Conservation (phyloP, 176 grass and related monocot genomes). For the Oryza meridionalis region DNA sequence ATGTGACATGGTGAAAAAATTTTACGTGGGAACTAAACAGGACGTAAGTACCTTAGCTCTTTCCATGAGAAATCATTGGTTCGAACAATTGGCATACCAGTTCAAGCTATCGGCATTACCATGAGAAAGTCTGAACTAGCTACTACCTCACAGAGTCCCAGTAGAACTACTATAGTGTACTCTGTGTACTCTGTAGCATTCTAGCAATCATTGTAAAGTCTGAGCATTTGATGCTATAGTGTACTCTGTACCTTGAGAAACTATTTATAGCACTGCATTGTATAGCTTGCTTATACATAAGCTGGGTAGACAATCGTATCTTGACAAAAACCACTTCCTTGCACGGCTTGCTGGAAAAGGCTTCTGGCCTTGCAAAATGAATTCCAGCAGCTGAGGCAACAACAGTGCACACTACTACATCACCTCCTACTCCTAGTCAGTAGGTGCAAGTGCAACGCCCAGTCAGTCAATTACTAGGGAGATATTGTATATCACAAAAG, state of each 20-base stretch:
- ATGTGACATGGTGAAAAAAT: no score
- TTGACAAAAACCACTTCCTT: not conserved
- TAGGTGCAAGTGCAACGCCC: not conserved
- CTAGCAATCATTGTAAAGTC: not conserved
- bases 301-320: not conserved
- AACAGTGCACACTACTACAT: not conserved
- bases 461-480: conserved; percentile 14
- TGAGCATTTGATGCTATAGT: not conserved
- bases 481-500: conserved; percentile 19
- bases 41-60: no score
- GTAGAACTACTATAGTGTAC: no score
- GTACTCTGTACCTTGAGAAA: no score
- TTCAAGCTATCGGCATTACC: no score
- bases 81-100: no score
- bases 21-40: no score
- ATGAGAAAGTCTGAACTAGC: no score
- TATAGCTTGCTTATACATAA: not conserved
- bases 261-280: not conserved
- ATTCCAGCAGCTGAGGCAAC: not conserved
- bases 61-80: no score
- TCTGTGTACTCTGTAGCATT: no score
- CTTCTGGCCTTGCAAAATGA: not conserved
- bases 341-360: not conserved
- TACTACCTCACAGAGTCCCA: no score
- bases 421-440: conserved; percentile 24